phyloP scores from a whole-genome alignment of 2,329 filamentous ascomycete genomes.

The Cordyceps javanica region DNA sequence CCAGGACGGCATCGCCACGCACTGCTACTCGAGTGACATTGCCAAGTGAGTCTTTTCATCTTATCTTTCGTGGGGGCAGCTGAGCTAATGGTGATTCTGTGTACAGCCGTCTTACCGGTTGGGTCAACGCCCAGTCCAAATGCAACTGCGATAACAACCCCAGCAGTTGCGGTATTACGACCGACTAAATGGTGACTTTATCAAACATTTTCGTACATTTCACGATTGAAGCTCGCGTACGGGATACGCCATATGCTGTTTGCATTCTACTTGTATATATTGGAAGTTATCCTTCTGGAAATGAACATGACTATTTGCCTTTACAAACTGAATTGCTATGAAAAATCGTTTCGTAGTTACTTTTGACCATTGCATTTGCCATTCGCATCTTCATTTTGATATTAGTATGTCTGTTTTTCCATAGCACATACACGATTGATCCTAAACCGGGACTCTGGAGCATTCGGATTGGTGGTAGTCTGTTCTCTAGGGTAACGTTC shows the following conservation, averaged over 20 bases:
- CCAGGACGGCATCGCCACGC: slow-evolving; percentile 36
- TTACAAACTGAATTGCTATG: not conserved
- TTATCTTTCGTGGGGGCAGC: too few relatives aligned
- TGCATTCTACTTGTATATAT: not conserved
- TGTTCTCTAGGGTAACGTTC: too few relatives aligned
- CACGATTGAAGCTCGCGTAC: not conserved
- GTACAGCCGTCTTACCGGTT: slow-evolving; percentile 17
- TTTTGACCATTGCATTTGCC: too few relatives aligned
- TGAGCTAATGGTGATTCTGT: not conserved
- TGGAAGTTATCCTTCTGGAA: not conserved
- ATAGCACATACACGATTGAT: too few relatives aligned
- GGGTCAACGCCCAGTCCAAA: slow-evolving; percentile 15
- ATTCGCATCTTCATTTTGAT: too few relatives aligned
- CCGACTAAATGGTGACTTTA: slow-evolving; percentile 2
- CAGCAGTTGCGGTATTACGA: slow-evolving; percentile 15
- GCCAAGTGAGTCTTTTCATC: slow-evolving; percentile 27
- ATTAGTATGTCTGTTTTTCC: too few relatives aligned
- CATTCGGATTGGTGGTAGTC: too few relatives aligned
- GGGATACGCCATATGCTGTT: not conserved
- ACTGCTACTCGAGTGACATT: slow-evolving; percentile 45
- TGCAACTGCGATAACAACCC: slow-evolving; percentile 19
- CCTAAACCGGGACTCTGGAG: too few relatives aligned
- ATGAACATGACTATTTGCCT: not conserved
- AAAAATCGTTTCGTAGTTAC: too few relatives aligned
- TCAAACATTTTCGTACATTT: not conserved